phyloP scores from a whole-genome alignment of 2,329 filamentous ascomycete species.

The Amauroascus verrucosus region DNA sequence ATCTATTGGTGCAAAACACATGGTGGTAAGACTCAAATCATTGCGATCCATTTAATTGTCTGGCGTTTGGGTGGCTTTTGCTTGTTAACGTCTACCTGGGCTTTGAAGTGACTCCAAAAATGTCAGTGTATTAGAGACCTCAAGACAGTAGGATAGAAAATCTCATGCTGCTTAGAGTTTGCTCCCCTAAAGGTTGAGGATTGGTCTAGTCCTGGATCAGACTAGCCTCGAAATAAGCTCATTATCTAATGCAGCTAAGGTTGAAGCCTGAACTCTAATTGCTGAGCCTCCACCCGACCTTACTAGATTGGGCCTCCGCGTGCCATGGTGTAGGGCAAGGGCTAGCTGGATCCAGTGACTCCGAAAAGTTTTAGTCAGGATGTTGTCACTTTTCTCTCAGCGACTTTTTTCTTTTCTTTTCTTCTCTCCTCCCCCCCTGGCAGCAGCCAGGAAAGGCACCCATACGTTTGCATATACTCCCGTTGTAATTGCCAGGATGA shows the following conservation, averaged over 20 bases:
- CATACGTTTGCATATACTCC: conserved; percentile 10
- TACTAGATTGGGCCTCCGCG: neutral
- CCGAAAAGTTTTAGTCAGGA: neutral
- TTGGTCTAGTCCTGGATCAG: neutral
- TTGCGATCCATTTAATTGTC: no score
- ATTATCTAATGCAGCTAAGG: neutral
- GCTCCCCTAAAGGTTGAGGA: no score
- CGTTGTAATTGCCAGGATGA: conserved; percentile 46
- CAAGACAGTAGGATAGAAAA: no score
- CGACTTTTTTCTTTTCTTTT: conserved; percentile 4
- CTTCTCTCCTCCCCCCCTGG: conserved; percentile 10
- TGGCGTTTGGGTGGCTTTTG: no score
- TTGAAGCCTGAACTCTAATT: neutral
- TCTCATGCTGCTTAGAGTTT: neutral
- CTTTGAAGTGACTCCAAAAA: no score
- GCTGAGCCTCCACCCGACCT: neutral
- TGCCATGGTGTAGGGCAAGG: conserved; percentile 4
- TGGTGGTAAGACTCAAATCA: no score
- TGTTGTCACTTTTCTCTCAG: neutral
- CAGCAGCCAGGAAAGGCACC: conserved; percentile 15
- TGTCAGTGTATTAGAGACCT: no score
- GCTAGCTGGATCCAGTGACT: conserved; percentile 3
- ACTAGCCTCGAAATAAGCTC: neutral
- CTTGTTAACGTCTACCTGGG: no score
- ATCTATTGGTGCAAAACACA: no score